These are phyloP conservation scores for Fusarium falciforme DNA, from an alignment of 2,329 filamentous ascomycete genomes.

Conservation along the genomic window DNA sequence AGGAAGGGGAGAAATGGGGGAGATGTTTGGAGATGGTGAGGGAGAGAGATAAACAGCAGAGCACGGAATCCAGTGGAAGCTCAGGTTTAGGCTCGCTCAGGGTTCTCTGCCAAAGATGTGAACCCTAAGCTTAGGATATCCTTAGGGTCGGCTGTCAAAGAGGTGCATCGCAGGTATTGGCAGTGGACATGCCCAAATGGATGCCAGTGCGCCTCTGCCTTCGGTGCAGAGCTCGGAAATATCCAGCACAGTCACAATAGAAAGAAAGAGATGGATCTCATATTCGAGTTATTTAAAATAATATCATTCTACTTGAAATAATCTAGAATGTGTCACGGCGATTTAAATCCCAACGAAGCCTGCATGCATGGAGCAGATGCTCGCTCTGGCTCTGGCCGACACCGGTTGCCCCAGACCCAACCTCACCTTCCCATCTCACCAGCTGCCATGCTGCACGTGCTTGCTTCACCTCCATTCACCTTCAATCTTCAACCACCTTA, in stretches of 20 bases:
- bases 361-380: not conserved
- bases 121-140: not conserved
- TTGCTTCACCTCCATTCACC: not conserved
- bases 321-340: not conserved
- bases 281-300: not conserved
- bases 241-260: not conserved
- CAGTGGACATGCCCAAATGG: not conserved
- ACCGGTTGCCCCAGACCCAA: not conserved
- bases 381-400: not conserved
- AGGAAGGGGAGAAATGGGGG: not conserved
- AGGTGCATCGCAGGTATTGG: constrained; percentile 54
- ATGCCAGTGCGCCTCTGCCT: not conserved
- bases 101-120: not conserved
- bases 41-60: not conserved
- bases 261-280: not conserved
- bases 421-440: not conserved
- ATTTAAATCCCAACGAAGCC: not conserved
- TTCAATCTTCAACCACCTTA: not conserved
- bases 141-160: not conserved
- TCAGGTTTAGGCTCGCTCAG: not conserved
- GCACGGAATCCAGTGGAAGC: not conserved
- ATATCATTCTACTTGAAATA: not conserved
- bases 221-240: not conserved
- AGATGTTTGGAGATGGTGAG: not conserved
- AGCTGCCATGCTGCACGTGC: not conserved